A percentile compares a stretch with the other conserved stretches of the same genome.
Conservation (phyloP, 2,329 filamentous ascomycete genomes). For the Rhinocladiella similis region DNA sequence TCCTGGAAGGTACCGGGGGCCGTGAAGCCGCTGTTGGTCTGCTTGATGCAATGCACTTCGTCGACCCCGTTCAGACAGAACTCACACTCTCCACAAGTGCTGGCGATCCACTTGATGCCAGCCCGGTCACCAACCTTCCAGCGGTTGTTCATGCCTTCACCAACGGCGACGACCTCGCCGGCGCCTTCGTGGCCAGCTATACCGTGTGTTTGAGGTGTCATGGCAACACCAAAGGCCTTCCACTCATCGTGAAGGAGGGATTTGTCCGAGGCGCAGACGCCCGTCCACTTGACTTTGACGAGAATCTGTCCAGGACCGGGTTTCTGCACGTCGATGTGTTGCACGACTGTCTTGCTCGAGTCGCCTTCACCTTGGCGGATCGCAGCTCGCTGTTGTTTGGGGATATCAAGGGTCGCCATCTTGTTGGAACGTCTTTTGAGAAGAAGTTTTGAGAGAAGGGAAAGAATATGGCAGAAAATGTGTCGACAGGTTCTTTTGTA, state of each 20-base stretch:
- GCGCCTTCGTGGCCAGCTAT: constrained; percentile 62
- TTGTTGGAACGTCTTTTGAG: too few relatives aligned
- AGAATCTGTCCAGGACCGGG: constrained; percentile 87
- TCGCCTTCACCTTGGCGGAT: too few relatives aligned
- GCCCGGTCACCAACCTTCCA: constrained; percentile 78
- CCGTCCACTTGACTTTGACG: constrained; percentile 60
- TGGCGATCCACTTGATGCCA: constrained; percentile 89
- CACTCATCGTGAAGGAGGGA: constrained; percentile 17
- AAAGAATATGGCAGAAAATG: too few relatives aligned
- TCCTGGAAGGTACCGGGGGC: constrained; percentile 38
- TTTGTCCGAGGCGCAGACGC: constrained; percentile 81
- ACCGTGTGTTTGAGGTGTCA: constrained; percentile 11
- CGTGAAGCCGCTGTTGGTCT: constrained; percentile 36
- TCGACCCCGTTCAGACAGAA: constrained; percentile 62
- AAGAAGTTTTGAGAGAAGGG: too few relatives aligned
- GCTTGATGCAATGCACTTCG: constrained; percentile 35
- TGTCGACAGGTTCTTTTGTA: too few relatives aligned
- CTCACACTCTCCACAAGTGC: constrained; percentile 75
- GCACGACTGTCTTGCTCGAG: too few relatives aligned
- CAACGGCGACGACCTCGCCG: constrained; percentile 76
- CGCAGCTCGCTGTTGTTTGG: too few relatives aligned
- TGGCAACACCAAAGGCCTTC: constrained; percentile 8
- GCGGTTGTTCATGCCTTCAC: constrained; percentile 69
- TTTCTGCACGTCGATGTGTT: constrained; percentile 8
- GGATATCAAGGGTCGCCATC: too few relatives aligned